These are phyloP conservation scores for Fomitopsis serialis DNA, from an alignment of 768 basidiomycete genomes.

Conservation along the genomic window DNA sequence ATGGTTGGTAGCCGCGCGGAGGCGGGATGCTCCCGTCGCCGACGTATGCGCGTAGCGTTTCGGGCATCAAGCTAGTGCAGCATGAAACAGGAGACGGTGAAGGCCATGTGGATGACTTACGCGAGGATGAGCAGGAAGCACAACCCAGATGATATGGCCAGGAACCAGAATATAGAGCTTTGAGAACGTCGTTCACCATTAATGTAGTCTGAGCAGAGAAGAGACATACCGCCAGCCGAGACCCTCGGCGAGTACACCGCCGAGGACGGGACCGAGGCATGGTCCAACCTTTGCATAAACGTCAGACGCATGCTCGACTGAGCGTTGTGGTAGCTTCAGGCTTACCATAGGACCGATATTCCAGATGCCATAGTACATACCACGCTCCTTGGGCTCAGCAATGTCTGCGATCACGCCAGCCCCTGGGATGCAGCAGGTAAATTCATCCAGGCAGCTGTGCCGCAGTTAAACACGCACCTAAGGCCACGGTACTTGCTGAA, in stretches of 20 bases:
- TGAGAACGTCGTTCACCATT: no score
- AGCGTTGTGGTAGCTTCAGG: neutral
- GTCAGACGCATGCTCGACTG: neutral
- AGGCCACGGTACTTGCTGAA: constrained; percentile 71
- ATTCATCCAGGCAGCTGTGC: no score
- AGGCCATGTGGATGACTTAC: constrained; percentile 12
- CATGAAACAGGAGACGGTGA: neutral
- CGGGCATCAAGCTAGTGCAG: constrained; percentile 34
- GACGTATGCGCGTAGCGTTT: constrained; percentile 41
- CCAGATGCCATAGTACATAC: constrained; percentile 68
- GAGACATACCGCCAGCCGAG: constrained; percentile 26
- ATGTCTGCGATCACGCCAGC: constrained; percentile 81
- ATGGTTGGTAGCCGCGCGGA: constrained; percentile 22
- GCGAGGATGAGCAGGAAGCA: constrained; percentile 32
- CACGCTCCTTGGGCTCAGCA: constrained; percentile 65
- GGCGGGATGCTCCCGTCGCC: constrained; percentile 37
- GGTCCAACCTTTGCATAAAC: constrained; percentile 24
- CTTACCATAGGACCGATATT: constrained; percentile 59
- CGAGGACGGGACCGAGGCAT: constrained; percentile 40
- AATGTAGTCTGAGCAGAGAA: neutral
- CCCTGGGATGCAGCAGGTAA: constrained; percentile 28
- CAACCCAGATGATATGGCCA: constrained; percentile 28
- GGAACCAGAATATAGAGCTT: constrained; percentile 40
- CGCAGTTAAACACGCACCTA: constrained; percentile 38
- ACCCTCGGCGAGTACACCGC: constrained; percentile 32